A percentile compares a stretch with the other conserved stretches of the same genome.
phyloP scores from a whole-genome alignment of 2,329 filamentous ascomycete genomes.

The Zalaria obscura region DNA sequence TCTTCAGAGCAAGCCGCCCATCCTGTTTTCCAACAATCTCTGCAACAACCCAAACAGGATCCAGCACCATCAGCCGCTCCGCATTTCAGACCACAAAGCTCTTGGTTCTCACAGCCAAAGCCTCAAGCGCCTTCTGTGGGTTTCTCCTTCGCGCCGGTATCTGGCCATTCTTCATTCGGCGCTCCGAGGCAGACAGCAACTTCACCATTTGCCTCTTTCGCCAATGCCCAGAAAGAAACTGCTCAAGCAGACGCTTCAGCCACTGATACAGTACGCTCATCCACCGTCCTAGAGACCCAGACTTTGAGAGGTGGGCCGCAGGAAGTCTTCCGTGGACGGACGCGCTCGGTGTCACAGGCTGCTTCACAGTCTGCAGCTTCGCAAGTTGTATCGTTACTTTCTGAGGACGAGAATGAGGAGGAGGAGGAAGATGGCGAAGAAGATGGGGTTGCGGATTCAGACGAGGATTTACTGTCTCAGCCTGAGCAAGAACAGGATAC shows the following conservation, averaged over 20 bases:
- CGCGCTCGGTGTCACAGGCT: neutral
- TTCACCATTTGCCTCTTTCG: no score
- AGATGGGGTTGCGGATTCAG: no score
- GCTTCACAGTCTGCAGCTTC: no score
- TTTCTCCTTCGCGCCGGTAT: neutral
- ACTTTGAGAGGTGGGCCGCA: neutral
- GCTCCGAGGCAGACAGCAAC: no score
- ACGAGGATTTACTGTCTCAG: neutral
- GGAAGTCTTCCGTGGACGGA: no score
- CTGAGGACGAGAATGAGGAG: neutral
- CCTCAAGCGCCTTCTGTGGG: neutral
- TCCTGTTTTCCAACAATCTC: no score
- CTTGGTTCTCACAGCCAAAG: neutral
- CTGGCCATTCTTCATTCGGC: no score
- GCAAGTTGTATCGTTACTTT: neutral
- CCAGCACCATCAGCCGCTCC: neutral
- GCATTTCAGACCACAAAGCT: neutral
- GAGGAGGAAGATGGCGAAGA: neutral
- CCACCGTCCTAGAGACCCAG: neutral
- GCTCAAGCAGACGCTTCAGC: neutral
- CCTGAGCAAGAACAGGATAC: neutral
- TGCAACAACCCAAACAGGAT: no score
- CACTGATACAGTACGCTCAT: neutral
- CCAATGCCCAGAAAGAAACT: no score
- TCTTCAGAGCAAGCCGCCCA: neutral